Evolutionary conservation across 208 protist species (phyloP), one percentile per base, ranked within the genome.

Genomic region (Leishmania martiniquensis): DNA sequence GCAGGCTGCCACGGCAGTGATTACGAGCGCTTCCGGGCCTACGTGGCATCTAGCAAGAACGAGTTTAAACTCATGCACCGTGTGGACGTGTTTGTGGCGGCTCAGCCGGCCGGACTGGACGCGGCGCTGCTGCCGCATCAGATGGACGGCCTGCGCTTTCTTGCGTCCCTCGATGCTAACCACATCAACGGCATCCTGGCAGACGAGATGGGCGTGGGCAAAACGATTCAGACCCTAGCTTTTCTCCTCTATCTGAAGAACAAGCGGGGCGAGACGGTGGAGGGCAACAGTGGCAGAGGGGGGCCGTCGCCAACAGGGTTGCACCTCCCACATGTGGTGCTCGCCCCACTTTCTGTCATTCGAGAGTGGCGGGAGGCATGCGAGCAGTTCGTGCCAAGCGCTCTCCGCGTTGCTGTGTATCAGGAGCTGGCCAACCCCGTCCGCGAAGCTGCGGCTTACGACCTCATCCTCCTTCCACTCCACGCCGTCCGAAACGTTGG

Each of bases 121-220:
- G 91, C 85, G 25, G 90, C 87, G 42, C 90, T 99, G 88, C 83
- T 98, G 63, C 89, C 95, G 34, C 99, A 99, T 78, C 99, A 99
- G 87, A 51, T 99, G 42, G 87, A 95, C 57, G 99, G 98, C 9
- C 83, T 99, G 13, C 99, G 99, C 80, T 99, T 99, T 96, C 77
- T 94, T 10, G 76, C 62, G 12, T 91, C 90, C 13, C 79, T 95
- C 66, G 85, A 91, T 71, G 84, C 80, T 13, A 97, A 98, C 62
- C 63, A 83, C 42, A 92, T 99, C 65, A 99, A 99, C 83, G 95
- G 97, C 45, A 98, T 99, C 65, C 86, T 99, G 3, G 98, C 98
- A 0, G 98, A 99, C 88, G 98, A 99, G 85, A 99, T 99, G 98
- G 90, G 98, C 62, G 86, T 98, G 6, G 97, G 98, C 66, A 99